A percentile compares a stretch with the other conserved stretches of the same genome.
phyloP scores from a whole-genome alignment of 2,329 filamentous ascomycete species.

The Rutstroemia sp. region DNA sequence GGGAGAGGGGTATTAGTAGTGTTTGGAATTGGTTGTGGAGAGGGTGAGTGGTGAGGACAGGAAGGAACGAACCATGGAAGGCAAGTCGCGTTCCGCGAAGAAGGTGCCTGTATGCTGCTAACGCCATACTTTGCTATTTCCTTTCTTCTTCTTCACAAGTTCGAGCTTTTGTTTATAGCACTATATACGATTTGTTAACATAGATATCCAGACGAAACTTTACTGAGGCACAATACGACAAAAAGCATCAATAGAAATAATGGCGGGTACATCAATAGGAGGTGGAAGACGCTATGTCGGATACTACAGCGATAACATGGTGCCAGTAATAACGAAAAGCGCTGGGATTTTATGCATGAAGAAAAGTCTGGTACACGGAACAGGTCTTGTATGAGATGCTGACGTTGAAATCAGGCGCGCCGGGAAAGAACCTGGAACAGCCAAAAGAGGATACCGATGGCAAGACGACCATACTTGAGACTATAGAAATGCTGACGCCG shows the following conservation, averaged over 20 bases:
- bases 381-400: too few relatives aligned
- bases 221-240: too few relatives aligned
- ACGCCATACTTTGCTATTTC: conserved; percentile 44
- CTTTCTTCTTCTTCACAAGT: not conserved
- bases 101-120: conserved; percentile 72
- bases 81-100: conserved; percentile 75
- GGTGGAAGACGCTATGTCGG: not conserved
- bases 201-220: not conserved
- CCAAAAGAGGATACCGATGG: too few relatives aligned
- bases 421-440: too few relatives aligned
- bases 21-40: not conserved
- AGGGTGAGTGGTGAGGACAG: not conserved
- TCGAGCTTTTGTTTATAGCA: not conserved
- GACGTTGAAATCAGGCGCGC: too few relatives aligned
- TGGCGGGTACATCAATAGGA: not conserved
- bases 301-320: not conserved
- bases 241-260: too few relatives aligned
- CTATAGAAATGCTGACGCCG: too few relatives aligned
- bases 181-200: not conserved
- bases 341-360: not conserved
- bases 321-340: not conserved
- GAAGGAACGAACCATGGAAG: conserved; percentile 59
- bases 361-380: too few relatives aligned
- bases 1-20: not conserved
- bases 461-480: too few relatives aligned